These are phyloP conservation scores for Stephanocyclus meneghinianus DNA, from an alignment of 352 stramenopile species.

Conservation along the genomic window DNA sequence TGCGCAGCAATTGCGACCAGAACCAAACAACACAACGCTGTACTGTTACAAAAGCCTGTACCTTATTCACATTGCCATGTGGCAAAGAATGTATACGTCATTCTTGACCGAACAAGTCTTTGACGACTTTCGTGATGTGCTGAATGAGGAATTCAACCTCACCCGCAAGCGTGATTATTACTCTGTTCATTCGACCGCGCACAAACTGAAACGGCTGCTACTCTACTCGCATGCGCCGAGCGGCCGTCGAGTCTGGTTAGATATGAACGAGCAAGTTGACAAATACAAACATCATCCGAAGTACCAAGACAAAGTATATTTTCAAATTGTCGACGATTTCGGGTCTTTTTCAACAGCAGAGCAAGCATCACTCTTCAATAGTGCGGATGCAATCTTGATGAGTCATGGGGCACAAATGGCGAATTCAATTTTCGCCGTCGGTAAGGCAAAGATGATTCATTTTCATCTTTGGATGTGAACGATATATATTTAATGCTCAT, in stretches of 20 bases:
- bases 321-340: slow-evolving; percentile 22
- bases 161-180: not conserved
- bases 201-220: slow-evolving; percentile 1
- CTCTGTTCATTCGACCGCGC: not conserved
- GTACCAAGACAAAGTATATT: slow-evolving; percentile 10
- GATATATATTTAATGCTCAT: too few species aligned
- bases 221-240: slow-evolving; percentile 2
- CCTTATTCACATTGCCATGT: not conserved
- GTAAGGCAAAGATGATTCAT: not conserved
- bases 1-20: not conserved
- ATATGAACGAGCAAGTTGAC: not conserved
- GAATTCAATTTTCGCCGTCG: slow-evolving; percentile 24
- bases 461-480: not conserved
- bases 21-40: not conserved
- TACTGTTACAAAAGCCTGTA: slow-evolving; percentile 8
- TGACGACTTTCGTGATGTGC: slow-evolving; percentile 5
- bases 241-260: not conserved
- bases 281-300: slow-evolving; percentile 3
- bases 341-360: slow-evolving; percentile 9
- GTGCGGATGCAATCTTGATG: slow-evolving; percentile 29
- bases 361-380: slow-evolving; percentile 25
- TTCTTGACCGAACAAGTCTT: not conserved
- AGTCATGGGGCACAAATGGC: slow-evolving; percentile 26
- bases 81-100: not conserved
- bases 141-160: slow-evolving; percentile 4